Conservation (phyloP, 1,284 basidiomycete species). For the Pseudozyma tsukubaensis region DNA sequence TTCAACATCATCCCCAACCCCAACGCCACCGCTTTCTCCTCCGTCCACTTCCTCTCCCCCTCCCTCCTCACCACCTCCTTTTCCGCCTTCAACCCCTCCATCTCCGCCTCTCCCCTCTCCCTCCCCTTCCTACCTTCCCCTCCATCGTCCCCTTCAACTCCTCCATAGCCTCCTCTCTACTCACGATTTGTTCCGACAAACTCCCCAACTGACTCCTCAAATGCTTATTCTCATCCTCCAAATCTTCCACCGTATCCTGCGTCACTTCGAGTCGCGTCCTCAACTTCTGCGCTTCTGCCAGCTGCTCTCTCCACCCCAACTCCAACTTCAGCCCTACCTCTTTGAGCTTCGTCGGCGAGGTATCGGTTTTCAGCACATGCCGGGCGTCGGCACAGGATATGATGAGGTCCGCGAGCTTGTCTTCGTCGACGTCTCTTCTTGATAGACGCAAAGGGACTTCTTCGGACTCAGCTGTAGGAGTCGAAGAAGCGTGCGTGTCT, state of each 20-base stretch:
- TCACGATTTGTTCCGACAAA: constrained; percentile 38
- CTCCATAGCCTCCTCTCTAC: constrained; percentile 28
- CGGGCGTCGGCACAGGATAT: constrained; percentile 43
- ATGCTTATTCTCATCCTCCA: constrained; percentile 48
- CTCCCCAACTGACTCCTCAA: constrained; percentile 33
- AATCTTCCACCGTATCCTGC: constrained; percentile 39
- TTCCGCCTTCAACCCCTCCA: not conserved
- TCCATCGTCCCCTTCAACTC: constrained; percentile 1
- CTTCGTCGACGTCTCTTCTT: constrained; percentile 33
- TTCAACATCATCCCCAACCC: constrained; percentile 10
- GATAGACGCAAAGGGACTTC: constrained; percentile 21
- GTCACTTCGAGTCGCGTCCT: constrained; percentile 16
- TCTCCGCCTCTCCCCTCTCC: not conserved
- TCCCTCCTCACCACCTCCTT: not conserved
- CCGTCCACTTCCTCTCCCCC: constrained; percentile 4
- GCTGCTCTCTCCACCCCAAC: constrained; percentile 40
- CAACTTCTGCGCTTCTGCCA: constrained; percentile 33
- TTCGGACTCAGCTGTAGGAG: not conserved
- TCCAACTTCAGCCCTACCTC: constrained; percentile 40
- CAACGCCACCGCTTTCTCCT: constrained; percentile 29
- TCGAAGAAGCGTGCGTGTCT: constrained; percentile 11
- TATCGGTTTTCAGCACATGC: constrained; percentile 40
- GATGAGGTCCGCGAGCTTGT: constrained; percentile 34
- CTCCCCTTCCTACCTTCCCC: constrained; percentile 8
- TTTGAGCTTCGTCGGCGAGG: constrained; percentile 21